Evolutionary conservation across 2,329 filamentous ascomycete genomes (phyloP).

Genomic region (Aspergillus neotritici): DNA sequence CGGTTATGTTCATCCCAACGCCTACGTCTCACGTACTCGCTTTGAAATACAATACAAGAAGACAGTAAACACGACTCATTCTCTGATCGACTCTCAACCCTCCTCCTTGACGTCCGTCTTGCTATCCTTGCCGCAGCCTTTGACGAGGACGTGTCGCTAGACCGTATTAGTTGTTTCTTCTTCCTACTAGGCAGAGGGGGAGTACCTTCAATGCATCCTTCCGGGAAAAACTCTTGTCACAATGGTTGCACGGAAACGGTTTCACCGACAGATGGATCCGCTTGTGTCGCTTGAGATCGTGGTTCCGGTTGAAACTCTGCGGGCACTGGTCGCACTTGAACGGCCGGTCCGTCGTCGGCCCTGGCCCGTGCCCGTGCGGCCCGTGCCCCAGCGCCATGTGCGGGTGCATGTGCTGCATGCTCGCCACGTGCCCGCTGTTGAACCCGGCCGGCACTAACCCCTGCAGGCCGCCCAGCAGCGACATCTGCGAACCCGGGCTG

Average conservation of each 20-base stretch:
- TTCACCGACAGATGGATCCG: constrained; percentile 92
- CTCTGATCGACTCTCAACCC: constrained; percentile 12
- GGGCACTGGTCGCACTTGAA: constrained; percentile 92
- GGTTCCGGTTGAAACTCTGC: constrained; percentile 92
- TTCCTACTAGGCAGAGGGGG: background rate
- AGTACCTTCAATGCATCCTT: constrained; percentile 94
- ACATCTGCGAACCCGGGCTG: constrained; percentile 66
- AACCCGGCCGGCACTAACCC: constrained; percentile 51
- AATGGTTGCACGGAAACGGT: constrained; percentile 84
- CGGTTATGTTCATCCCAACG: no score
- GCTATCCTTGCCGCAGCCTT: constrained; percentile 56
- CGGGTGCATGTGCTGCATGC: constrained; percentile 56
- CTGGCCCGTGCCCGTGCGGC: constrained; percentile 46
- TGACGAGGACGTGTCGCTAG: constrained; percentile 62
- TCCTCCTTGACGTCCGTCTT: constrained; percentile 14
- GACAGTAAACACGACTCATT: constrained; percentile 4
- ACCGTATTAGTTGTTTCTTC: background rate
- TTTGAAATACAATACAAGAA: background rate
- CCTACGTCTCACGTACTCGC: background rate
- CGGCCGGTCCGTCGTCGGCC: constrained; percentile 67
- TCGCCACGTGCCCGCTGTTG: constrained; percentile 57
- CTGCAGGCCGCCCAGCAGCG: constrained; percentile 59
- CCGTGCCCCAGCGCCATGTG: constrained; percentile 47
- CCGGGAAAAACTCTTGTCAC: constrained; percentile 93
- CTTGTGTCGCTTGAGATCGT: constrained; percentile 94